Evolutionary conservation across 345 rosid species (phyloP), one percentile per base, ranked within the genome.

Genomic region (Ailanthus altissimus): DNA sequence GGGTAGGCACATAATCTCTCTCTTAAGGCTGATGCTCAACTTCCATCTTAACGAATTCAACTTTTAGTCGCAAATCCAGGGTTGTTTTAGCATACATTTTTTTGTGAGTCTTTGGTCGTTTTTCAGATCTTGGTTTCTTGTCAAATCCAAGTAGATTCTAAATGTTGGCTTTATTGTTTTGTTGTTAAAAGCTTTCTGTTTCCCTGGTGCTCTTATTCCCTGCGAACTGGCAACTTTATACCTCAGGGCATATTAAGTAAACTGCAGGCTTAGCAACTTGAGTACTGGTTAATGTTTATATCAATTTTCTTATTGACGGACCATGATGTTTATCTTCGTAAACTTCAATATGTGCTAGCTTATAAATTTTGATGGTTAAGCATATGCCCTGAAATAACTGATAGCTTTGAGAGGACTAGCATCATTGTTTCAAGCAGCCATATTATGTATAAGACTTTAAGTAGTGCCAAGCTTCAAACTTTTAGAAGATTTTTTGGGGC

Each of bases 1-100:
- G 84, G 84, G 82, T 75, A 77, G 13, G 75, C 18, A 26, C 18
- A 46, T 3, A 10, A 0, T 67, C 36, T 67, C 5, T 50, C 18
- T 59, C n/a, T 14, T 21, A 4, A 32, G 7, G 50, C 26, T 28
- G 6, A 28, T 2, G 0, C 38, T 51, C 4, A 7, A 13, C 49
- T 62, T 18, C 20, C 40, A 26, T 25, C 7, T 23, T 43, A 42
- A 16, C 21, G 32, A 23, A 9, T 21, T 21, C 15, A 8, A 18
- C 5, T 53, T 16, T 45, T 61, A 13, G 20, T 46, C 26, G 9
- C 28, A 45, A n/a, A 45, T 73, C 57, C 25, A 16, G 56, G 32
- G 45, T 9, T 46, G 23, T 16, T n/a, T 1, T 46, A 6, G 18
- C 21, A n/a, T n/a, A n/a, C n/a, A n/a, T n/a, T n/a, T n/a, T n/a